phyloP scores from a whole-genome alignment of 352 stramenopile genomes.

The Globisporangium splendens region DNA sequence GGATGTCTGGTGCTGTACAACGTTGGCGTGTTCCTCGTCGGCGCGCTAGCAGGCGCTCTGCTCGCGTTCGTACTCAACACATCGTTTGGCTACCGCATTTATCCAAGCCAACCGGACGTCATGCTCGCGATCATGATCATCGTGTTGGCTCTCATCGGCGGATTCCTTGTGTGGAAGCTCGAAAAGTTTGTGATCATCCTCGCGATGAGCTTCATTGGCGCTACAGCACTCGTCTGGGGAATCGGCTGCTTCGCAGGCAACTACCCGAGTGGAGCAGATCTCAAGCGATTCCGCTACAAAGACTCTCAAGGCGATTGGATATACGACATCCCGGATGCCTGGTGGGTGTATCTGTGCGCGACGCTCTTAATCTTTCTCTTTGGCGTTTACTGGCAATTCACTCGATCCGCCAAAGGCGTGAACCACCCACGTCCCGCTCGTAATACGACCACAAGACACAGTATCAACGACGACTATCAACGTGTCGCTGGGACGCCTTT shows the following conservation, averaged over 20 bases:
- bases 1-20: constrained; percentile 45
- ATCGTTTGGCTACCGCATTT: constrained; percentile 35
- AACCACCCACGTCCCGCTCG: constrained; percentile 9
- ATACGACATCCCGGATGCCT: constrained; percentile 43
- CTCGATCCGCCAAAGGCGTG: constrained; percentile 10
- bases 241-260: constrained; percentile 71
- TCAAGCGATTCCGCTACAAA: constrained; percentile 38
- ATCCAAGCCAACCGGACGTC: constrained; percentile 37
- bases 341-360: constrained; percentile 62
- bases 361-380: constrained; percentile 44
- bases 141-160: constrained; percentile 33
- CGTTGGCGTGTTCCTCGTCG: constrained; percentile 47
- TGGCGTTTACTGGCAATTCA: constrained; percentile 34
- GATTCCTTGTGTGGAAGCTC: constrained; percentile 48
- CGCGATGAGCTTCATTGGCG: constrained; percentile 63
- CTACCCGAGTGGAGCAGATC: constrained; percentile 58
- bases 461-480: too few relatives aligned
- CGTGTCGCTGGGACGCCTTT: too few relatives aligned
- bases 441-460: too few relatives aligned
- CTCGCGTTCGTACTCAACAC: constrained; percentile 30
- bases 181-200: constrained; percentile 50
- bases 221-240: constrained; percentile 40
- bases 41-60: constrained; percentile 23
- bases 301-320: constrained; percentile 22
- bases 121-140: constrained; percentile 39